These are phyloP conservation scores for Backusella circina DNA, from an alignment of 192 early-diverging fungal species.

Conservation along the genomic window DNA sequence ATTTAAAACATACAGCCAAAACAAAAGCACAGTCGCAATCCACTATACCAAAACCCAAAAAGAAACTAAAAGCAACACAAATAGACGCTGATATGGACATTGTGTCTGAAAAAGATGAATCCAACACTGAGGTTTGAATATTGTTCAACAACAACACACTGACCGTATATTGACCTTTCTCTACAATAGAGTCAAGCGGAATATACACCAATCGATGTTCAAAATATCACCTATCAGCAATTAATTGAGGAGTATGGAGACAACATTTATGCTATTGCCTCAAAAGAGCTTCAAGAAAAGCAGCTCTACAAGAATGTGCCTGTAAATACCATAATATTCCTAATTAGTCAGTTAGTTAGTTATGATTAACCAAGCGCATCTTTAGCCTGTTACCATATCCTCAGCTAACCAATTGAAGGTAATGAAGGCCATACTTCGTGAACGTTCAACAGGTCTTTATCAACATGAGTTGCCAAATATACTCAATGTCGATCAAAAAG, in stretches of 20 bases:
- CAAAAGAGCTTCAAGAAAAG: constrained; percentile 8
- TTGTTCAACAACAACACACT: not conserved
- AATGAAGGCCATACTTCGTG: not conserved
- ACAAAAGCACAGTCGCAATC: not conserved
- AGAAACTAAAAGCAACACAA: not conserved
- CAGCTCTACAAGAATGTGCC: constrained; percentile 15
- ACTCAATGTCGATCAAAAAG: not conserved
- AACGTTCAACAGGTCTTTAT: not conserved
- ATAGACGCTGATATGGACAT: not conserved
- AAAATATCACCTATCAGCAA: not conserved
- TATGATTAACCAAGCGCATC: not conserved
- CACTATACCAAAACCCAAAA: not conserved
- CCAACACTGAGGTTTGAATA: not conserved
- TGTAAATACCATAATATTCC: constrained; percentile 7
- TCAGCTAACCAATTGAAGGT: not conserved
- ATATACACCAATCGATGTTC: not conserved
- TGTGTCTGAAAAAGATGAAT: not conserved
- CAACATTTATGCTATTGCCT: not conserved
- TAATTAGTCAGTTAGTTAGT: not conserved
- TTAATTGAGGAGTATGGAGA: constrained; percentile 10
- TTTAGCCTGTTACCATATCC: constrained; percentile 8
- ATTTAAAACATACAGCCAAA: not conserved
- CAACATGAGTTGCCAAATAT: constrained; percentile 13
- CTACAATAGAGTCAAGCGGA: not conserved
- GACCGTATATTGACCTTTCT: not conserved